Percentiles rank a stretch among this genome's conserved stretches.
These are phyloP conservation scores for Lolium multiflorum DNA, from an alignment of 176 grass and related monocot genomes.

Conservation along the genomic window DNA sequence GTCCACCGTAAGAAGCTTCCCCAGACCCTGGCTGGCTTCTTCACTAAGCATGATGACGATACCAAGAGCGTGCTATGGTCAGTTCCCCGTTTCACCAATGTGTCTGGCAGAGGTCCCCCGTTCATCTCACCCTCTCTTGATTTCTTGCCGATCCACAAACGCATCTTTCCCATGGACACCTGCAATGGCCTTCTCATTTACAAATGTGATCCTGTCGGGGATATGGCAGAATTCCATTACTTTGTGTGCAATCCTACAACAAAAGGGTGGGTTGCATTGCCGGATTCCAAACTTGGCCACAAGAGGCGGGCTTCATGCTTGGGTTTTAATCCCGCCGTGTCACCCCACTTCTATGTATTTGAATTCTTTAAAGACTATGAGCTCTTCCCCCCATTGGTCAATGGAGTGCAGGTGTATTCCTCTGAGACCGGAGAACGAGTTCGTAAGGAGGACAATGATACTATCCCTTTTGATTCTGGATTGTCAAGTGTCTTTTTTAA, in stretches of 20 bases:
- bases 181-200: background rate
- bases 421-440: background rate
- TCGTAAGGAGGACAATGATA: background rate
- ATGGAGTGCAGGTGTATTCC: background rate
- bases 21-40: conserved; percentile 15
- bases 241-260: background rate
- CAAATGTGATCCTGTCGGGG: background rate
- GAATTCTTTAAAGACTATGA: background rate
- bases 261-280: conserved; percentile 6
- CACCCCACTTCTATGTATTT: conserved; percentile 1
- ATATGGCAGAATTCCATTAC: background rate
- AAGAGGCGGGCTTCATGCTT: background rate
- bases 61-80: background rate
- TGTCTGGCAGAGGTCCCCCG: background rate
- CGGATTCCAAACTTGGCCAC: background rate
- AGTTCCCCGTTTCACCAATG: background rate
- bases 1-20: background rate
- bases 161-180: background rate
- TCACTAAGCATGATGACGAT: background rate
- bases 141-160: background rate
- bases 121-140: background rate
- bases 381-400: background rate
- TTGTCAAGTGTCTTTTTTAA: background rate
- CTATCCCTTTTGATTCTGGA: too few relatives aligned
- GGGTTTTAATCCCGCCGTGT: background rate